phyloP scores from a whole-genome alignment of 495 filamentous ascomycete species.

The Neurospora tetrasperma region DNA sequence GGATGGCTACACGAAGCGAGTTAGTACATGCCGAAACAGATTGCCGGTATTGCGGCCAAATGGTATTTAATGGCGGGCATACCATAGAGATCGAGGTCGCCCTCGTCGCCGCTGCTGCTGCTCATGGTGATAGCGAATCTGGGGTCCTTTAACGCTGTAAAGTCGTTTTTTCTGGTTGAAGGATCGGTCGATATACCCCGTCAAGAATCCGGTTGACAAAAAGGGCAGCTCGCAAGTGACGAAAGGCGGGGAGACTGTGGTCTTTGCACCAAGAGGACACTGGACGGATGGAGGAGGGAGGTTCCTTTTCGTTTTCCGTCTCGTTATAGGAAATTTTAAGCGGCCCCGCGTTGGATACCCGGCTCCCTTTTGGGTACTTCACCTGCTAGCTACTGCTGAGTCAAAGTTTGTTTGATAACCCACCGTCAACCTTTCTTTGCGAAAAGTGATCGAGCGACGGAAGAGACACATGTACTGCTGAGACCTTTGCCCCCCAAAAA shows the following conservation, averaged over 20 bases:
- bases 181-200: not conserved
- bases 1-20: constrained; percentile 45
- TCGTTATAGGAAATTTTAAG: not conserved
- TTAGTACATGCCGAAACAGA: constrained; percentile 3
- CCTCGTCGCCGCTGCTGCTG: constrained; percentile 30
- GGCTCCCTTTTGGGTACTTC: not conserved
- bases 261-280: not conserved
- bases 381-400: not conserved
- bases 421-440: not conserved
- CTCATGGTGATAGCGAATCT: constrained; percentile 1
- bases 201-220: not conserved
- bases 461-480: not conserved
- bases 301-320: not conserved
- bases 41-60: not conserved
- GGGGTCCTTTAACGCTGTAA: not conserved
- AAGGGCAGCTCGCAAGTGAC: not conserved
- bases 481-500: not conserved
- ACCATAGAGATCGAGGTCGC: constrained; percentile 59
- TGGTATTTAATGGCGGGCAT: constrained; percentile 14
- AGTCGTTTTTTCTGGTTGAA: not conserved
- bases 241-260: not conserved
- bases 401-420: not conserved
- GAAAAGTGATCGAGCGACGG: not conserved
- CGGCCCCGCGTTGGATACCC: not conserved
- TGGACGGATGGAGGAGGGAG: not conserved